A percentile compares a stretch with the other conserved stretches of the same genome.
phyloP scores from a whole-genome alignment of 306 rosid genomes.

The cucumber (Cucumis sativus) region DNA sequence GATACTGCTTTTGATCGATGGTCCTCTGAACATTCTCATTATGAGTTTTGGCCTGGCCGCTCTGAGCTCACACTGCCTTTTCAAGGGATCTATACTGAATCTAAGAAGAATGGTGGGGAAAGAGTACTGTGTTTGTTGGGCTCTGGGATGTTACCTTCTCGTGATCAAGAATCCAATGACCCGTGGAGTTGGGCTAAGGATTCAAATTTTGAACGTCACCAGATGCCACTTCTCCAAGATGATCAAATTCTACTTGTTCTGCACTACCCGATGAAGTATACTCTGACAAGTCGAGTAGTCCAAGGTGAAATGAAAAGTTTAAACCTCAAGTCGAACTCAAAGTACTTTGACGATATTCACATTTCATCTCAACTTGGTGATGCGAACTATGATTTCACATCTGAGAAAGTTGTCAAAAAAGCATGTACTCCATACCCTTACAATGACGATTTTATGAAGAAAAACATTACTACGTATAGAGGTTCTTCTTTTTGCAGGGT shows the following conservation, averaged over 20 bases:
- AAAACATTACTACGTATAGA: conserved; percentile 33
- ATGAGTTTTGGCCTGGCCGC: conserved; percentile 47
- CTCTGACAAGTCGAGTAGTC: conserved; percentile 47
- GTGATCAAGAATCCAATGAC: conserved; percentile 39
- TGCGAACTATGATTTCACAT: conserved; percentile 28
- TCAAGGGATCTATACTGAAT: conserved; percentile 79
- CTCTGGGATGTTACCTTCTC: conserved; percentile 56
- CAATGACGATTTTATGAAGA: conserved; percentile 26
- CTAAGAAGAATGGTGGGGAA: conserved; percentile 68
- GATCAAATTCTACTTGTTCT: conserved; percentile 65
- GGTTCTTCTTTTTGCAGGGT: conserved; percentile 52
- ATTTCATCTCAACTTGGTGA: conserved; percentile 60
- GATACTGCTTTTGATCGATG: conserved; percentile 26
- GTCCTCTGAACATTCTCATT: conserved; percentile 25
- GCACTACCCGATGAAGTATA: conserved; percentile 55
- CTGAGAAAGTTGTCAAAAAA: conserved; percentile 41
- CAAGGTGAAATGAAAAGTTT: conserved; percentile 68
- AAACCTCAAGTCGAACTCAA: conserved; percentile 50
- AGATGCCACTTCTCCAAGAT: conserved; percentile 52
- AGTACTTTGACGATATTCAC: conserved; percentile 58
- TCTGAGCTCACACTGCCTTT: conserved; percentile 49
- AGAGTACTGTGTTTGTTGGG: conserved; percentile 87
- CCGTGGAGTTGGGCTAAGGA: conserved; percentile 73
- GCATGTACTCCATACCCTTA: conserved; percentile 78
- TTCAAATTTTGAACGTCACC: conserved; percentile 19